These are phyloP conservation scores for Chlorella sp. DNA, from an alignment of 139 green algal species.

Conservation along the genomic window DNA sequence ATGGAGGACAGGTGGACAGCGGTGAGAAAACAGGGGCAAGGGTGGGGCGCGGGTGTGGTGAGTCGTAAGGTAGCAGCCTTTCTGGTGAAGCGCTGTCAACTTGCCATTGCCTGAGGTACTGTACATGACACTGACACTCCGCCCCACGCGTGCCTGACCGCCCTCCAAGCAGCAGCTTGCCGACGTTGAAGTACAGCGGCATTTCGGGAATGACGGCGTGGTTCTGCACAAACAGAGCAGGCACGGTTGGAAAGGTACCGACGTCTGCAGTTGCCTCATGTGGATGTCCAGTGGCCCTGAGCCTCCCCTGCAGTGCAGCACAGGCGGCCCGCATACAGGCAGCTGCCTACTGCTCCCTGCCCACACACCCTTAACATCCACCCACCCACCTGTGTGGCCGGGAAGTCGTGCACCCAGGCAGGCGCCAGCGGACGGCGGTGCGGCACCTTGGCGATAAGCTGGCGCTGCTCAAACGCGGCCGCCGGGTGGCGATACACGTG, in stretches of 20 bases:
- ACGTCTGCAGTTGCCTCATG: no score
- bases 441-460: conserved; percentile 53
- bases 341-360: not conserved
- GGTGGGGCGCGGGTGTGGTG: no score
- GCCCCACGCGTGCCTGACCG: not conserved
- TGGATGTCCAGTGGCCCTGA: no score
- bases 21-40: no score
- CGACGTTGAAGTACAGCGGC: conserved; percentile 77
- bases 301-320: not conserved
- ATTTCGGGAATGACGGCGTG: conserved; percentile 70
- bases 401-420: conserved; percentile 87
- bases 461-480: conserved; percentile 29
- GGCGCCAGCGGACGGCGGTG: conserved; percentile 51
- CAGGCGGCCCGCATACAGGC: not conserved
- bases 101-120: no score
- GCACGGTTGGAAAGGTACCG: no score
- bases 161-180: not conserved
- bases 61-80: no score
- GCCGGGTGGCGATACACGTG: conserved; percentile 37
- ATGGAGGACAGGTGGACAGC: no score
- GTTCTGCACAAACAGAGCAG: no score
- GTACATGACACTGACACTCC: no score
- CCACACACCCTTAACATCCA: not conserved
- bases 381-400: conserved; percentile 53
- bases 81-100: no score